Conservation (phyloP, 1,284 basidiomycete species). For the Apiotrichum domesticum region DNA sequence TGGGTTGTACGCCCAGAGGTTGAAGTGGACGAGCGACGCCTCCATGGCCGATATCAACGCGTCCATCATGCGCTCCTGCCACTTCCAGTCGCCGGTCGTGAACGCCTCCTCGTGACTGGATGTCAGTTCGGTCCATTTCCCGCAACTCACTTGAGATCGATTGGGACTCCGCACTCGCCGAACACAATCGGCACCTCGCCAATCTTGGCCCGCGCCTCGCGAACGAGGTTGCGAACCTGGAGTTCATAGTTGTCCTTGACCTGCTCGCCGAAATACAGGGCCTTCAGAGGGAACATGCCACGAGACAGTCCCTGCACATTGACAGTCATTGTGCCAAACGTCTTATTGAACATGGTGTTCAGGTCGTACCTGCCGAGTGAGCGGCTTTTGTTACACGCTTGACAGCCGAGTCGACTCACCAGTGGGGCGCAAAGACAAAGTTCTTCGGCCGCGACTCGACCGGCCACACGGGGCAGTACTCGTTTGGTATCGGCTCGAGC, state of each 20-base stretch:
- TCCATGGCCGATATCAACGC: constrained; percentile 74
- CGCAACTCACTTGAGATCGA: constrained; percentile 81
- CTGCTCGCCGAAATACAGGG: constrained; percentile 78
- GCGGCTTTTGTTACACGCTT: not conserved
- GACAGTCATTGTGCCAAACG: constrained; percentile 72
- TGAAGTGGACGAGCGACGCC: constrained; percentile 65
- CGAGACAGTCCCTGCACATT: constrained; percentile 83
- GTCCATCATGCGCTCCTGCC: constrained; percentile 83
- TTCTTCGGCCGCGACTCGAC: constrained; percentile 58
- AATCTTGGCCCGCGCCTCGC: constrained; percentile 59
- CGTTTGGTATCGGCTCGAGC: constrained; percentile 81
- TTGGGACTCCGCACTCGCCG: constrained; percentile 86
- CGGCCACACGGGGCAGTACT: constrained; percentile 78
- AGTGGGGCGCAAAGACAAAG: constrained; percentile 85
- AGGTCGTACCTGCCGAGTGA: constrained; percentile 69
- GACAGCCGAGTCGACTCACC: constrained; percentile 50
- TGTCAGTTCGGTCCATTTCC: constrained; percentile 11
- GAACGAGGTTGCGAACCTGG: constrained; percentile 74
- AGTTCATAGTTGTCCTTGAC: constrained; percentile 71
- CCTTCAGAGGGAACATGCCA: constrained; percentile 71
- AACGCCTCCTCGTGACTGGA: constrained; percentile 65
- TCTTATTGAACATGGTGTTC: constrained; percentile 72
- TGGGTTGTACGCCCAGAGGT: constrained; percentile 93
- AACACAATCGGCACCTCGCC: constrained; percentile 75
- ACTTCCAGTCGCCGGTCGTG: constrained; percentile 64